Conservation (phyloP, 306 rosid genomes). For the Nissolia schottii region DNA sequence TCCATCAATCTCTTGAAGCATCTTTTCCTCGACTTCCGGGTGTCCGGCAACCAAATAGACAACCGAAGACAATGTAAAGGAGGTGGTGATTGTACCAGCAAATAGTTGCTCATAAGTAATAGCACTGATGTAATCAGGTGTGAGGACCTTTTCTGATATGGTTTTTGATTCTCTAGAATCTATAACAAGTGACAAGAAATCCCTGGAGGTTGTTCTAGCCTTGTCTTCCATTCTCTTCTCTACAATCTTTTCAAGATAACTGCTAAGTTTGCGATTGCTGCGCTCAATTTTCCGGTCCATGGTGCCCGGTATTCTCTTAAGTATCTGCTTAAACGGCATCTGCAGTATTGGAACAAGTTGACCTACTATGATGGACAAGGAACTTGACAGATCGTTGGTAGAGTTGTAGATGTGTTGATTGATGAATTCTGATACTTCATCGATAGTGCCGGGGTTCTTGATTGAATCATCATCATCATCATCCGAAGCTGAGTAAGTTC, state of each 20-base stretch:
- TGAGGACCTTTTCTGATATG: slow-evolving; percentile 47
- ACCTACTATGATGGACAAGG: slow-evolving; percentile 84
- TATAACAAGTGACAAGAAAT: slow-evolving; percentile 69
- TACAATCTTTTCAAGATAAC: slow-evolving; percentile 69
- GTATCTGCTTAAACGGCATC: slow-evolving; percentile 75
- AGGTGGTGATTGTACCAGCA: slow-evolving; percentile 85
- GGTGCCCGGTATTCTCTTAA: slow-evolving; percentile 85
- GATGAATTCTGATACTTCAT: slow-evolving; percentile 71
- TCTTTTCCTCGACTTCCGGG: slow-evolving; percentile 64
- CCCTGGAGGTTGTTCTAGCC: slow-evolving; percentile 50
- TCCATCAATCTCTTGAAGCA: slow-evolving; percentile 70
- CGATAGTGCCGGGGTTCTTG: neutral
- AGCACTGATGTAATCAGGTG: slow-evolving; percentile 74
- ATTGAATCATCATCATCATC: slow-evolving; percentile 28
- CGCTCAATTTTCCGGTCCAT: slow-evolving; percentile 83
- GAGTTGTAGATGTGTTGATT: slow-evolving; percentile 81
- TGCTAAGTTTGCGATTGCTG: slow-evolving; percentile 45
- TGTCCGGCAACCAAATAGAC: slow-evolving; percentile 84
- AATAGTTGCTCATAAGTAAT: slow-evolving; percentile 85
- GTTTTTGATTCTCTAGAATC: slow-evolving; percentile 66
- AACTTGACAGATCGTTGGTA: slow-evolving; percentile 81
- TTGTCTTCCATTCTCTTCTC: slow-evolving; percentile 54
- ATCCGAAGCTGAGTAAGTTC: slow-evolving; percentile 39
- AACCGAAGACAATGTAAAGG: slow-evolving; percentile 71
- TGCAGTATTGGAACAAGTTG: slow-evolving; percentile 71